phyloP scores from a whole-genome alignment of 257 asterid genomes.

The Eustoma russellianum region DNA sequence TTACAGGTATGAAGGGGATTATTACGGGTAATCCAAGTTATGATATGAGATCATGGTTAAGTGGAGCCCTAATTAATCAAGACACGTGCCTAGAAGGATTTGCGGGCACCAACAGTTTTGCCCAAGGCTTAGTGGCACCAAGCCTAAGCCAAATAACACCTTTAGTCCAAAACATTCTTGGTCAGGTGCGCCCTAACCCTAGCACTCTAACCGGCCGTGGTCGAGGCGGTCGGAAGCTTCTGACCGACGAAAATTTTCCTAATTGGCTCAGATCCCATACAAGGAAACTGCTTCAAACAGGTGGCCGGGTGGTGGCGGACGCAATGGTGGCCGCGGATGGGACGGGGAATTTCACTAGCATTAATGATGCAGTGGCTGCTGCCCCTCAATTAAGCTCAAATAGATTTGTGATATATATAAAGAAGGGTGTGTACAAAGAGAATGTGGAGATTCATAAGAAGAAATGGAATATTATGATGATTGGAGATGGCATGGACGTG shows the following conservation, averaged over 20 bases:
- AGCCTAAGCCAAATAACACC: slow-evolving; percentile 45
- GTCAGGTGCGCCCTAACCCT: slow-evolving; percentile 34
- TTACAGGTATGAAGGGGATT: slow-evolving; percentile 29
- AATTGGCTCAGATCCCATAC: slow-evolving; percentile 33
- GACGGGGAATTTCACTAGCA: slow-evolving; percentile 33
- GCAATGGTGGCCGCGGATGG: slow-evolving; percentile 59
- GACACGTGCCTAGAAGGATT: slow-evolving; percentile 52
- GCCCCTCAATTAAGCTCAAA: slow-evolving; percentile 34
- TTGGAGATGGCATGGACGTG: slow-evolving; percentile 60
- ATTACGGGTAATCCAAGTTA: slow-evolving; percentile 28
- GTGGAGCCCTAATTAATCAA: slow-evolving; percentile 45
- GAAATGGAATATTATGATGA: slow-evolving; percentile 54
- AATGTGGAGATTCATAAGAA: slow-evolving; percentile 48
- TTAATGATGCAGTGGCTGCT: slow-evolving; percentile 33
- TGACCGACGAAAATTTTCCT: slow-evolving; percentile 19
- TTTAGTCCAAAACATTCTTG: slow-evolving; percentile 33
- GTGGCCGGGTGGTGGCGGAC: slow-evolving; percentile 15
- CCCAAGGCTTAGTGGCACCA: slow-evolving; percentile 35
- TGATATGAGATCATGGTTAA: slow-evolving; percentile 47
- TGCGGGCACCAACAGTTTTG: slow-evolving; percentile 44
- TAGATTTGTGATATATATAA: slow-evolving; percentile 38
- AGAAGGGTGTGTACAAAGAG: slow-evolving; percentile 50
- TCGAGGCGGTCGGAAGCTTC: slow-evolving; percentile 30
- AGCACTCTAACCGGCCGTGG: slow-evolving; percentile 13
- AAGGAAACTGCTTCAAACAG: slow-evolving; percentile 32